Base-by-base conservation (phyloP, 2,329 filamentous ascomycete species). In the Rutstroemia sp. region DNA sequence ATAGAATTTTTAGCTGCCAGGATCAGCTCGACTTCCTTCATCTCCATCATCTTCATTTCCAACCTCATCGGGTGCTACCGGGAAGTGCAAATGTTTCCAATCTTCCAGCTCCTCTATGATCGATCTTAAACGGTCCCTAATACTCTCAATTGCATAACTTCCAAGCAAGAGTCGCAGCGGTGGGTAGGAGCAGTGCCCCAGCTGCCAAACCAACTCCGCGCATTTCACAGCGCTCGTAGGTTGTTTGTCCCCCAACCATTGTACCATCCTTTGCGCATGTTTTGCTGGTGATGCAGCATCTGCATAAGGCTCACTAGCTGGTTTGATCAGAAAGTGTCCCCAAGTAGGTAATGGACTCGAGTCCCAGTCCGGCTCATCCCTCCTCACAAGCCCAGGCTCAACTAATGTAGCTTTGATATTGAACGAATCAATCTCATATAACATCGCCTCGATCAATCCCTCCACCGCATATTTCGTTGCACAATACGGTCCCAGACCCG, bases 391-490 rank as follows among this genome's bases (percentile, higher is more conserved):
- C 0, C 92, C 92, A 1, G 92, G 92, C 67, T 96, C 90, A 0
- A 97, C 92, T 5, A 99, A 79, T 2, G 92, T 96, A 0, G 89
- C 89, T 72, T 95, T 96, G 71, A 97, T 88, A 68, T 94, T 92
- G 73, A 95, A 96, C 0, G 78, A 76, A 57, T 96, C 92, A 39
- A 95, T 86, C 70, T 99, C 94, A 72, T 97, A 97, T 16, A 96
- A 79, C 88, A 99, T 92, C 16, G 89, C 92, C 72, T 99, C 94
- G 64, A 97, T 91, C 54, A 99, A 76, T 0, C 92, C 94, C 69
- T 99, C 94, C 4, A 96, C 90, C 0, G 94, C 94, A 72, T 96
- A 97, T 71, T 97, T 99, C 16, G 91, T 96, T 1, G 94, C 94
- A 71, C 92, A 97, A 69, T 96, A 97, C 0, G 92, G 92, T 0